Evolutionary conservation across 2,329 filamentous ascomycete genomes (phyloP), one percentile per base, ranked within the genome.

Genomic region (Xylogone sp.): DNA sequence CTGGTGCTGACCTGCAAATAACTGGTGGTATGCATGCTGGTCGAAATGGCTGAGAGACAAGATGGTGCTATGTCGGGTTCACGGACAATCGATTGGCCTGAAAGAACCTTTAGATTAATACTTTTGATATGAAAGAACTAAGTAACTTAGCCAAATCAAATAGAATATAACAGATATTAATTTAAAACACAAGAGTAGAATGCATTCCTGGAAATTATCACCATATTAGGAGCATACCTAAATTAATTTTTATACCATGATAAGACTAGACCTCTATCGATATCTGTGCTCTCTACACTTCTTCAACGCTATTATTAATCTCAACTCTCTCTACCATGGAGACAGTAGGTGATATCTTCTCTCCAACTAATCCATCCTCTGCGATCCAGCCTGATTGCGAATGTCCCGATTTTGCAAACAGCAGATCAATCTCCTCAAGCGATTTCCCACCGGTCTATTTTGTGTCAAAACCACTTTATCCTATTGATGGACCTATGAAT

Each of bases 21-120:
- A 74, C 71, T 1, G 74, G 75, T 2, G 75, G 73, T 1, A 48
- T 75, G 12, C 69, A 72, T 56, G 65, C 61, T 8, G 71, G 70
- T 2, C 69, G 45, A 49, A 39, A 39, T 39, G 34, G n/a, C 34
- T 39, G 34, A 39, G n/a, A 39, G n/a, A 39, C 8, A 16, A 18
- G n/a, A 29, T 19, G n/a, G 8, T 39, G 34, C n/a, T 16, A 39
- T 39, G n/a, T 39, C 34, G n/a, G 13, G 34, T 16, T 39, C n/a
- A 39, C 4, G 10, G 34, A 16, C 10, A 18, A 39, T 6, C n/a
- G n/a, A 39, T 39, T 39, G n/a, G n/a, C n/a, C 34, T 18, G 8
- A 39, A 39, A 39, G 34, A 39, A 39, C 5, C 4, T 16, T 18
- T 39, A 4, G 8, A 39, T 18, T 39, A 16, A 39, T 39, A 39